Conservation (phyloP, 805 yeast genomes). For the Yarrowia sp. region DNA sequence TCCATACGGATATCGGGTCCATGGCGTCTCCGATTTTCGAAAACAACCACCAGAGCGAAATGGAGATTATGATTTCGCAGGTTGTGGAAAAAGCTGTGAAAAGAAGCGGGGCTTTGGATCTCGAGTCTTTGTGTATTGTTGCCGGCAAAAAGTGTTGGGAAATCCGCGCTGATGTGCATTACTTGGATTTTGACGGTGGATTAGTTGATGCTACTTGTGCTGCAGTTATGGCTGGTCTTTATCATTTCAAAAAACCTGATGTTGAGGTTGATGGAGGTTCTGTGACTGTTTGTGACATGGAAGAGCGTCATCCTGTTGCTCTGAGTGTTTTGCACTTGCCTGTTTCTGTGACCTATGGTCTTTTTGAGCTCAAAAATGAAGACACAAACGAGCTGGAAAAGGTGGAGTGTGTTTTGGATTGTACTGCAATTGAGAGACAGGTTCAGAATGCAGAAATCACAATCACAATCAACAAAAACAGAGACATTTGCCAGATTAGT, state of each 20-base stretch:
- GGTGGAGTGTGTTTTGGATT: constrained; percentile 49
- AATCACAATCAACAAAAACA: constrained; percentile 81
- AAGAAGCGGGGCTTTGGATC: constrained; percentile 84
- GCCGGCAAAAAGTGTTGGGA: constrained; percentile 93
- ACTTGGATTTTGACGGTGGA: constrained; percentile 88
- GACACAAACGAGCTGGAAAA: constrained; percentile 45
- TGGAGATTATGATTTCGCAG: constrained; percentile 75
- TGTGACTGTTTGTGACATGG: constrained; percentile 52
- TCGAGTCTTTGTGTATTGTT: constrained; percentile 83
- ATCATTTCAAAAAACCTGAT: constrained; percentile 83
- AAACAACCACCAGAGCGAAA: constrained; percentile 65
- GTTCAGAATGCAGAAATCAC: constrained; percentile 76
- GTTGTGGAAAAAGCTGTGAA: constrained; percentile 88
- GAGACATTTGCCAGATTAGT: constrained; percentile 84
- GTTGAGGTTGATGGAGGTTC: constrained; percentile 53
- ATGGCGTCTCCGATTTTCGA: constrained; percentile 88
- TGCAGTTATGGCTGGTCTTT: constrained; percentile 81
- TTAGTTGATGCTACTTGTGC: constrained; percentile 85
- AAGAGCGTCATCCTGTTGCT: constrained; percentile 84
- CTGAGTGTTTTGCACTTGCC: constrained; percentile 86
- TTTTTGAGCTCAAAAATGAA: constrained; percentile 55
- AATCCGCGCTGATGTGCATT: constrained; percentile 84
- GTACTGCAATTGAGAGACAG: constrained; percentile 71
- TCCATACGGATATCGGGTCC: constrained; percentile 81
- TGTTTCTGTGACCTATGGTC: constrained; percentile 82